Conservation (phyloP, 1,139 yeast genomes). For the Scheffersomyces parashehatae region DNA sequence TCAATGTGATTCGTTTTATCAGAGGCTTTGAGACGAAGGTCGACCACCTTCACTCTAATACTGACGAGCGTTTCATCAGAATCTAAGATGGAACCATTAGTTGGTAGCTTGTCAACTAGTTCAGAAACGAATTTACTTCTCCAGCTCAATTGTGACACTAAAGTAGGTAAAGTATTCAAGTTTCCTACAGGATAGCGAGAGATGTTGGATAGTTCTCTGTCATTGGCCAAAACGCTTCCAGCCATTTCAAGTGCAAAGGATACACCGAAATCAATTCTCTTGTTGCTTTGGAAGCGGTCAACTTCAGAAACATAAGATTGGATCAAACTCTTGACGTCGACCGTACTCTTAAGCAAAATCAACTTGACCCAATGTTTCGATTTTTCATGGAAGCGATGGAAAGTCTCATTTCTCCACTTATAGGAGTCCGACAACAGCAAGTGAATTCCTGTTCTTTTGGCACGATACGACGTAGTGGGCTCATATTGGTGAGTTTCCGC, state of each 20-base stretch:
- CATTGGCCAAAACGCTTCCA: conserved; percentile 64
- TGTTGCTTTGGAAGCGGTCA: conserved; percentile 30
- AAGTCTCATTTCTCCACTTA: conserved; percentile 71
- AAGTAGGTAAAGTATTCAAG: conserved; percentile 67
- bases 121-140: conserved; percentile 53
- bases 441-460: conserved; percentile 58
- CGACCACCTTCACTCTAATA: conserved; percentile 18
- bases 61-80: conserved; percentile 28
- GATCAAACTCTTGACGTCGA: conserved; percentile 76
- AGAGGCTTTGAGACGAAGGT: conserved; percentile 5
- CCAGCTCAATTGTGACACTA: conserved; percentile 80
- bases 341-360: conserved; percentile 56
- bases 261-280: conserved; percentile 69
- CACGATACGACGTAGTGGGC: conserved; percentile 69
- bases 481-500: conserved; percentile 86
- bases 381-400: conserved; percentile 56
- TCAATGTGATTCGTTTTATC: conserved; percentile 15
- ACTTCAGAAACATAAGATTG: conserved; percentile 68
- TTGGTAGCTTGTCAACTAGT: conserved; percentile 36
- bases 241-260: conserved; percentile 91
- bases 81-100: conserved; percentile 29
- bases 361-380: conserved; percentile 67
- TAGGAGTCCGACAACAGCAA: conserved; percentile 77
- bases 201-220: conserved; percentile 52
- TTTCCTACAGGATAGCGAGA: conserved; percentile 21